A percentile compares a stretch with the other conserved stretches of the same genome.
Evolutionary conservation across 305 asterid species (phyloP).

Genomic region (Rubia tinctorum): DNA sequence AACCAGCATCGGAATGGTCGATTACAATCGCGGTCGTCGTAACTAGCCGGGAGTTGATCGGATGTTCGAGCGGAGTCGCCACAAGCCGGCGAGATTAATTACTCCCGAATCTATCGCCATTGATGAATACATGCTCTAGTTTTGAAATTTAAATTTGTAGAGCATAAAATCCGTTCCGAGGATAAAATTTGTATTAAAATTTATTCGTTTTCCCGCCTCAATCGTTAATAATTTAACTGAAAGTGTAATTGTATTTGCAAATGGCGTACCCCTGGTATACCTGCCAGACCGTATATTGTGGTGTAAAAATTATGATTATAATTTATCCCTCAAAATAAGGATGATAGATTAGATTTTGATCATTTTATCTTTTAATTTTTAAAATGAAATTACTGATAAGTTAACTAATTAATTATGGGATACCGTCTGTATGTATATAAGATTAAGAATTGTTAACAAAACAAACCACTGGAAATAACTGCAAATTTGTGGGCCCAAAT

Average conservation of each 20-base stretch:
- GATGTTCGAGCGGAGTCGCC: background rate
- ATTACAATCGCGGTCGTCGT: background rate
- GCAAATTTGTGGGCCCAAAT: too few species aligned
- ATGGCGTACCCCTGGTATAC: too few species aligned
- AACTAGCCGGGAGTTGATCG: background rate
- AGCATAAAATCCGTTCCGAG: background rate
- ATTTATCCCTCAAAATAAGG: too few species aligned
- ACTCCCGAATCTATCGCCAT: background rate
- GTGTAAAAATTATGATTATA: too few species aligned
- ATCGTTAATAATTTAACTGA: background rate
- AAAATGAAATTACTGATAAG: too few species aligned
- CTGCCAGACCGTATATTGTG: too few species aligned
- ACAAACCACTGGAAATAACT: too few species aligned
- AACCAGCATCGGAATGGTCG: background rate
- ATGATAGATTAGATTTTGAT: too few species aligned
- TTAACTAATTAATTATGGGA: too few species aligned
- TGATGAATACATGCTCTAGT: background rate
- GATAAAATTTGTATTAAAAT: background rate
- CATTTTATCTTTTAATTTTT: too few species aligned
- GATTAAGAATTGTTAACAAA: too few species aligned
- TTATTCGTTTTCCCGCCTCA: background rate
- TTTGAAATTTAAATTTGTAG: background rate
- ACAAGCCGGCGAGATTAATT: background rate
- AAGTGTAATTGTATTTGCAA: background rate
- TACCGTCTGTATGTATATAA: too few species aligned